Evolutionary conservation across 257 asterid species (phyloP), one percentile per base, ranked within the genome.

Genomic region (Striga asiatica): DNA sequence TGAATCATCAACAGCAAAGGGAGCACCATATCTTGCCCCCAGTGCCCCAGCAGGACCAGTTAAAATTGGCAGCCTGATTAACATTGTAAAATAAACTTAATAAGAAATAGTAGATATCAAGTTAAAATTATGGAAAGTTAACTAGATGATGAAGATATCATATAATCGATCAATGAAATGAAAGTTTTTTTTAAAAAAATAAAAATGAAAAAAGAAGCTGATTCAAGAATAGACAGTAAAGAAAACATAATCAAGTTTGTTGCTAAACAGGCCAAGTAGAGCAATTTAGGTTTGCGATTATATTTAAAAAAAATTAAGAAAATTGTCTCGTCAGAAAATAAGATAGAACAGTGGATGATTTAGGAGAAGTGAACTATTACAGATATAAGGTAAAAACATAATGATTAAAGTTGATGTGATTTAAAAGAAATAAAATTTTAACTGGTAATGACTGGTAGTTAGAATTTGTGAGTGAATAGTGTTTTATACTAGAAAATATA

Each of bases 21-120:
- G 98, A 11, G 94, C 75, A 64, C 93, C 73, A 70, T 84, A 84
- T 49, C 81, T 42, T 42, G 95, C 82, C 11, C 97, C 97, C 71
- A 91, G 53, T 10, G 94, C 85, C 50, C 96, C 96, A 59, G 95
- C 92, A 54, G 94, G 81, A 64, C 98, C 98, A 59, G 98, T 89
- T 72, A 91, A 73, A 65, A 87, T 85, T 12, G 98, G 97, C 39
- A 91, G 69, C 98, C 98, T 91, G 82, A 52, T 38, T 54, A 52
- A 50, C 31, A 56, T 17, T 23, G 48, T 34, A 34, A 42, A 37
- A 50, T 43, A 19, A 19, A 8, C 11, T 17, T 43, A 8, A 22
- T 18, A 6, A 48, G 1, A 1, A 9, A 18, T 39, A 20, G 42
- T 23, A 8, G 50, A 22, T 18, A 45, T 19, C 48, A 2, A 48